phyloP scores from a whole-genome alignment of 345 rosid species.

The Pelargonium nanum region DNA sequence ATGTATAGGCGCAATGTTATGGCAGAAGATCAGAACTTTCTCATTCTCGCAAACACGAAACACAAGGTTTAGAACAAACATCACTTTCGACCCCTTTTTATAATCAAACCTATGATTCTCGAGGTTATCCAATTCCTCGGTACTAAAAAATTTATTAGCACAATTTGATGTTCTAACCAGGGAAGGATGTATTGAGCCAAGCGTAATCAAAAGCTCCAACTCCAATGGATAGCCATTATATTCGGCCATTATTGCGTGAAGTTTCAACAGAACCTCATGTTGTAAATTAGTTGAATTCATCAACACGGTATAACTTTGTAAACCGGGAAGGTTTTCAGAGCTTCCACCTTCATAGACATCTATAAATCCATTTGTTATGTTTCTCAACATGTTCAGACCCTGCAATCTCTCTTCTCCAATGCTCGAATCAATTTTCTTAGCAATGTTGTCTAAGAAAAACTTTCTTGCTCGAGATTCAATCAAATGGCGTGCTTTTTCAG shows the following conservation, averaged over 20 bases:
- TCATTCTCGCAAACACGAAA: slow-evolving; percentile 59
- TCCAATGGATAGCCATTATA: slow-evolving; percentile 71
- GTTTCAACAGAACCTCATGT: slow-evolving; percentile 46
- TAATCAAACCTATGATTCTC: slow-evolving; percentile 48
- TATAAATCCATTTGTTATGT: slow-evolving; percentile 64
- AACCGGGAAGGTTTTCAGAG: slow-evolving; percentile 70
- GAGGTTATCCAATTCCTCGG: slow-evolving; percentile 36
- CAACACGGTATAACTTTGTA: slow-evolving; percentile 78
- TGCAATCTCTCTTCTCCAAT: slow-evolving; percentile 58
- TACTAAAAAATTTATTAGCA: slow-evolving; percentile 43
- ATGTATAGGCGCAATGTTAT: slow-evolving; percentile 79
- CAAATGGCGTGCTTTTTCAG: slow-evolving; percentile 52
- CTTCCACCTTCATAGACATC: slow-evolving; percentile 70
- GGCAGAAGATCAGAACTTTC: slow-evolving; percentile 79
- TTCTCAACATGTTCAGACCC: slow-evolving; percentile 71
- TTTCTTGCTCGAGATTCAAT: slow-evolving; percentile 73
- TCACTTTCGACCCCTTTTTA: slow-evolving; percentile 74
- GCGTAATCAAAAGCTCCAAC: slow-evolving; percentile 71
- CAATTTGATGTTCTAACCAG: slow-evolving; percentile 60
- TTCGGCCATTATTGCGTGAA: slow-evolving; percentile 46
- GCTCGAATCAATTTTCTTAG: slow-evolving; percentile 64
- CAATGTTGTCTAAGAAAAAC: slow-evolving; percentile 64
- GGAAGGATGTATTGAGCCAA: slow-evolving; percentile 87
- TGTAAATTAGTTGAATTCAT: slow-evolving; percentile 78
- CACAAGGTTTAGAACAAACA: slow-evolving; percentile 82